phyloP scores from a whole-genome alignment of 495 filamentous ascomycete species.

The Penicillium mononematosum region DNA sequence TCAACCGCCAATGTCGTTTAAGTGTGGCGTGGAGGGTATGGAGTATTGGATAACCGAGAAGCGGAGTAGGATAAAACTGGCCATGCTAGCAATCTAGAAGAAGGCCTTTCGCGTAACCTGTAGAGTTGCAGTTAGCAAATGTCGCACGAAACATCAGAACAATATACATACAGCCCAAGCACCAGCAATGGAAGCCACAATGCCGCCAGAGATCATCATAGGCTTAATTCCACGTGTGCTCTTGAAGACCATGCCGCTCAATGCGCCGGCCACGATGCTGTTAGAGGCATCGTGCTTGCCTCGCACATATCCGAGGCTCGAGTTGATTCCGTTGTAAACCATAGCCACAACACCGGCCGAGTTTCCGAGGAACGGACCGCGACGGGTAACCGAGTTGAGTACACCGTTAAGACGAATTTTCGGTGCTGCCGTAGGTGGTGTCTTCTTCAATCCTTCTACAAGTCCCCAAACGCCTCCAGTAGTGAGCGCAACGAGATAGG shows the following conservation, averaged over 20 bases:
- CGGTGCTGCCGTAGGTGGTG: constrained; percentile 69
- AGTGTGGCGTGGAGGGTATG: constrained; percentile 33
- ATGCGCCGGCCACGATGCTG: constrained; percentile 74
- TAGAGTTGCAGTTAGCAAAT: constrained; percentile 30
- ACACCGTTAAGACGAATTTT: constrained; percentile 90
- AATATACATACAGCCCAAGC: constrained; percentile 75
- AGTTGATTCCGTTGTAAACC: constrained; percentile 93
- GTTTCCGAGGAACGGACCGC: constrained; percentile 97
- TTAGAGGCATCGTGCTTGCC: constrained; percentile 92
- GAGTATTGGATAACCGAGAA: constrained; percentile 24
- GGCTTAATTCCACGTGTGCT: constrained; percentile 84
- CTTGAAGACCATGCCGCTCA: constrained; percentile 95
- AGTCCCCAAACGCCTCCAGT: constrained; percentile 89
- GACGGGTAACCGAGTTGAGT: constrained; percentile 85
- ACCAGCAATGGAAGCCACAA: constrained; percentile 82
- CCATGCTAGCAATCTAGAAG: constrained; percentile 40
- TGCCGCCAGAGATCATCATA: constrained; percentile 87
- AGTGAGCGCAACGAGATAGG: constrained; percentile 83
- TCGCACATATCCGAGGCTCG: constrained; percentile 76
- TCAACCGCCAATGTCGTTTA: constrained; percentile 35
- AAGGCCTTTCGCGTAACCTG: constrained; percentile 59
- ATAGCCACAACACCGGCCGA: constrained; percentile 91
- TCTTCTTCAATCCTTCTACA: constrained; percentile 78
- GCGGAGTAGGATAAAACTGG: constrained; percentile 21
- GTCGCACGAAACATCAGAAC: not conserved